These are phyloP conservation scores for Elaeis oleifera DNA, from an alignment of 202 grass and related monocot species.

Conservation along the genomic window DNA sequence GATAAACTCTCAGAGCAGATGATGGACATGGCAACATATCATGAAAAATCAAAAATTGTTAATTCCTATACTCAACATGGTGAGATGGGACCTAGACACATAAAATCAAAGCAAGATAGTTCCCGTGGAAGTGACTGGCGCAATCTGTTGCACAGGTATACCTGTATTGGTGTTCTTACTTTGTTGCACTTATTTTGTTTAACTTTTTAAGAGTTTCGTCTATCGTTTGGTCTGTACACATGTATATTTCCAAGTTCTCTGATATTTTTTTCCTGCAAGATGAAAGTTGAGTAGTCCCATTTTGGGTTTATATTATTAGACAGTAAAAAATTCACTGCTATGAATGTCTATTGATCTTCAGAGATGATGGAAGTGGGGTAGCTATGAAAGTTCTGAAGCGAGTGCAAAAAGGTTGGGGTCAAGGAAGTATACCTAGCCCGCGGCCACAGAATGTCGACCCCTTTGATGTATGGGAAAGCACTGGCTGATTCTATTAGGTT, in stretches of 20 bases:
- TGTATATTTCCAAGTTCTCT: slow-evolving; percentile 2
- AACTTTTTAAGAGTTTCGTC: neutral
- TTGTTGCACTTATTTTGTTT: slow-evolving; percentile 11
- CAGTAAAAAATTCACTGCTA: slow-evolving; percentile 8
- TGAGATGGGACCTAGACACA: slow-evolving; percentile 17
- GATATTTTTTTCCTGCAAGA: neutral
- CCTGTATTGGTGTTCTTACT: neutral
- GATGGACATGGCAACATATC: slow-evolving; percentile 63
- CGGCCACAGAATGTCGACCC: slow-evolving; percentile 17
- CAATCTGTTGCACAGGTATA: slow-evolving; percentile 74
- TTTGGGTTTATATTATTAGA: slow-evolving; percentile 9
- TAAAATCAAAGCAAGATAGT: slow-evolving; percentile 29
- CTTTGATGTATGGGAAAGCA: slow-evolving; percentile 23
- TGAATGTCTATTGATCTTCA: slow-evolving; percentile 28
- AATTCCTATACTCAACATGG: slow-evolving; percentile 7
- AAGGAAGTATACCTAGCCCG: slow-evolving; percentile 45
- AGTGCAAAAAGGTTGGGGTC: slow-evolving; percentile 86
- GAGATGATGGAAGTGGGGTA: slow-evolving; percentile 74
- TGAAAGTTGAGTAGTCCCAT: neutral
- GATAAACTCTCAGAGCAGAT: slow-evolving; percentile 76
- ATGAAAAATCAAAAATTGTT: slow-evolving; percentile 14
- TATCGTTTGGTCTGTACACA: neutral
- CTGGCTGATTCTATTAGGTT: slow-evolving; percentile 8
- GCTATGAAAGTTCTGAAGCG: slow-evolving; percentile 83
- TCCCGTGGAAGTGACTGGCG: slow-evolving; percentile 57